These are phyloP conservation scores for Pichia manshurica DNA, from an alignment of 805 yeast species.

Conservation along the genomic window DNA sequence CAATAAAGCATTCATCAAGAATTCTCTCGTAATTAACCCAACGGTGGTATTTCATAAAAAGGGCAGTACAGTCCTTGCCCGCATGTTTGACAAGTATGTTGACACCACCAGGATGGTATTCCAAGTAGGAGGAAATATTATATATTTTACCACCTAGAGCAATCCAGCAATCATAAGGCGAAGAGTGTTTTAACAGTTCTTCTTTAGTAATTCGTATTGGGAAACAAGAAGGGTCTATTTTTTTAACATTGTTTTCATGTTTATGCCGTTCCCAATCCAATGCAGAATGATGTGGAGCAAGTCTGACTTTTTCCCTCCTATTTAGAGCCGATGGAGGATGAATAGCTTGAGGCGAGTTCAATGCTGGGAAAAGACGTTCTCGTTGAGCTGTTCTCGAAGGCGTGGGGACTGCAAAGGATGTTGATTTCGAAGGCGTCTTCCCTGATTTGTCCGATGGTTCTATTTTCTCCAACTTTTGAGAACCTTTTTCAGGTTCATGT, in stretches of 20 bases:
- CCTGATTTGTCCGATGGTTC: no score
- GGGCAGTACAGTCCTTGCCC: constrained; percentile 73
- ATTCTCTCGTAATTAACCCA: constrained; percentile 82
- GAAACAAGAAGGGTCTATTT: constrained; percentile 39
- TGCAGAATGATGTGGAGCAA: constrained; percentile 79
- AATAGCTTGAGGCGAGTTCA: constrained; percentile 18
- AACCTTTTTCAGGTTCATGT: no score
- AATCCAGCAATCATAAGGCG: constrained; percentile 78
- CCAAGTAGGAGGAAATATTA: constrained; percentile 76
- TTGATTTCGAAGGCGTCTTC: no score
- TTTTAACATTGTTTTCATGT: constrained; percentile 46
- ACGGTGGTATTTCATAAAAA: constrained; percentile 64
- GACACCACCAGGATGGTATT: constrained; percentile 91
- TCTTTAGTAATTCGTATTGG: constrained; percentile 53
- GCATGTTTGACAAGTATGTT: constrained; percentile 72
- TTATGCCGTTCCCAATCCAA: constrained; percentile 76
- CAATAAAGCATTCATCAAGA: constrained; percentile 73
- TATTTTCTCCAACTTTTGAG: no score
- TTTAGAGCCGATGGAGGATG: constrained; percentile 10
- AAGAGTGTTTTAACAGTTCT: constrained; percentile 47
- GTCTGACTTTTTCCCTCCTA: constrained; percentile 48
- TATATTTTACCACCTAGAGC: constrained; percentile 74
- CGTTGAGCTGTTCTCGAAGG: neutral
- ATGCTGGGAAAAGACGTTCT: constrained; percentile 14
- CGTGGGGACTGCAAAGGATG: no score